A percentile compares a stretch with the other conserved stretches of the same genome.
phyloP scores from a whole-genome alignment of 805 yeast species.

The Candida ficus region DNA sequence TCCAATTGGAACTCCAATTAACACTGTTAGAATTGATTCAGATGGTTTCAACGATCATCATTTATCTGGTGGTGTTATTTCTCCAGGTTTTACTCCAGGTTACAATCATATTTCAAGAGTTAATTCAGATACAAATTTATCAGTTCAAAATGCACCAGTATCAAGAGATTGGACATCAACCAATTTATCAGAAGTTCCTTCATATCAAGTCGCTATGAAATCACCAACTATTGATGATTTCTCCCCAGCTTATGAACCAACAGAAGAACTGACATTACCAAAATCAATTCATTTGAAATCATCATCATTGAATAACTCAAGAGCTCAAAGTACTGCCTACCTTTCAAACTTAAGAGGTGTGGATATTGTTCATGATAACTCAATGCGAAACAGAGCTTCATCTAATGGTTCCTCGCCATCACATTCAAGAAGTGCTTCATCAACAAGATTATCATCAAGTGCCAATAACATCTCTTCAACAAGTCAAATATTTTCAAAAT shows the following conservation, averaged over 20 bases:
- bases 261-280: constrained; percentile 22
- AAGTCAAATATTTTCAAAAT: constrained; percentile 1
- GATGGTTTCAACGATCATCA: constrained; percentile 29
- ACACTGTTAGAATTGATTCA: constrained; percentile 14
- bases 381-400: constrained; percentile 1
- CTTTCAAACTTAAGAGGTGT: constrained; percentile 20
- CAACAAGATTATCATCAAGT: constrained; percentile 3
- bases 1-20: constrained; percentile 22
- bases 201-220: constrained; percentile 75
- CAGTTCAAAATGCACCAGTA: constrained; percentile 1
- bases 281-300: constrained; percentile 24
- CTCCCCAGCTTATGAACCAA: constrained; percentile 60
- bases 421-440: constrained; percentile 18
- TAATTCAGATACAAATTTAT: constrained; percentile 38
- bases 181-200: constrained; percentile 68
- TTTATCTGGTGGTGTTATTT: constrained; percentile 14
- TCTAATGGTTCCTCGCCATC: constrained; percentile 19
- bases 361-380: constrained; percentile 4
- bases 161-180: constrained; percentile 36
- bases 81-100: constrained; percentile 52
- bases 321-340: constrained; percentile 23
- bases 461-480: neutral
- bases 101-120: constrained; percentile 53
- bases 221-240: constrained; percentile 45
- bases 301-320: constrained; percentile 22